These are phyloP conservation scores for Penicillium sp. DNA, from an alignment of 2,329 filamentous ascomycete species.

Conservation along the genomic window DNA sequence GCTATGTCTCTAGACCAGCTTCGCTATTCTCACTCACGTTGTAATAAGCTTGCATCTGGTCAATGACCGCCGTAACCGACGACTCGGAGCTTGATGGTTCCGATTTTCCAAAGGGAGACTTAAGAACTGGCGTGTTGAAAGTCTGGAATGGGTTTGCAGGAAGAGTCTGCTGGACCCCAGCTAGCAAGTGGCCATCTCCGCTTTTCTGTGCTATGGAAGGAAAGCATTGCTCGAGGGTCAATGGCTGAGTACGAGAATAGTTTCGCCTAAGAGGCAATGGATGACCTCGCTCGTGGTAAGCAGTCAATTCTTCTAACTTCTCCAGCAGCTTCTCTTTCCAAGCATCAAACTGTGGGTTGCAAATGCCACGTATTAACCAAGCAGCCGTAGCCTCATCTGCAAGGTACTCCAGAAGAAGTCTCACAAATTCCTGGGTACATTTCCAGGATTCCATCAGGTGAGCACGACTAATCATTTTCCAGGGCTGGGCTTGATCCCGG, in stretches of 20 bases:
- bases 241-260: slow-evolving; percentile 1
- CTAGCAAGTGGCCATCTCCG: slow-evolving; percentile 10
- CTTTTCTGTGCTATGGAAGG: slow-evolving; percentile 9
- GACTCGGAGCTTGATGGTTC: slow-evolving; percentile 29
- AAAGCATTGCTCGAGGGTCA: background rate
- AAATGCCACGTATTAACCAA: slow-evolving; percentile 15
- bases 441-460: slow-evolving; percentile 29
- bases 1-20: background rate
- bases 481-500: slow-evolving; percentile 24
- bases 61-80: slow-evolving; percentile 31
- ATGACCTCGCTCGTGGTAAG: slow-evolving; percentile 22
- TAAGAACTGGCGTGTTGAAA: background rate
- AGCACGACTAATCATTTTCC: slow-evolving; percentile 28
- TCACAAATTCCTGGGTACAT: slow-evolving; percentile 20
- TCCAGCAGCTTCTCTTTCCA: slow-evolving; percentile 16
- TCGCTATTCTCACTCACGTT: slow-evolving; percentile 13
- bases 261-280: slow-evolving; percentile 21
- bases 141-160: too few species aligned
- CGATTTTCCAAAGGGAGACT: background rate
- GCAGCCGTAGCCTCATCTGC: slow-evolving; percentile 23
- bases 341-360: slow-evolving; percentile 25
- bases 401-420: slow-evolving; percentile 24
- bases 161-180: background rate
- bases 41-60: slow-evolving; percentile 28
- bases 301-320: slow-evolving; percentile 27